Evolutionary conservation across 345 rosid genomes (phyloP), one percentile per base, ranked within the genome.

Genomic region (Erodium maritimum): DNA sequence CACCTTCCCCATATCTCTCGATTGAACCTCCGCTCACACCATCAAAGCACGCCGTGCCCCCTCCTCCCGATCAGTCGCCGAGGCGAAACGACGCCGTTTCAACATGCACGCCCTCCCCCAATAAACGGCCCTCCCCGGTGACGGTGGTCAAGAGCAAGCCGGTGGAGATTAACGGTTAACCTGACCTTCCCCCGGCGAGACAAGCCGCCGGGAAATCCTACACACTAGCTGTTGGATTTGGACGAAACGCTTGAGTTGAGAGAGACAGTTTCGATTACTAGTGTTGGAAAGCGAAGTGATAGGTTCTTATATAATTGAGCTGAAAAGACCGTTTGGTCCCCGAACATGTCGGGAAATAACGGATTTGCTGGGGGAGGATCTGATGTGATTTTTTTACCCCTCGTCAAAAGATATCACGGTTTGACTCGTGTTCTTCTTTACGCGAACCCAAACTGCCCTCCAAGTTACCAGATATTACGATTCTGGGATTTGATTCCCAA

Each of bases 1-100:
- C 70, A 75, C 74, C 68, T 62, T 81, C 60, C 85, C 91, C 96
- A 88, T 84, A n/a, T n/a, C n/a, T n/a, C n/a, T n/a, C n/a, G n/a
- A n/a, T 25, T 7, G 33, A 25, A 25, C 7, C 33, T 25, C 3
- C n/a, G 33, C 78, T 62, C 66, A 33, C 59, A 21, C 55, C 24
- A 54, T 20, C 63, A 23, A 19, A 52, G 13, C 52, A 5, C 13
- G 25, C 22, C 66, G 53, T 61, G 23, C 61, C 51, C 34, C 52
- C 60, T 21, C 50, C 54, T 5, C 45, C 60, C 23, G 48, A 21
- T 17, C 33, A 60, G 7, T 53, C 21, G 22, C 42, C 23, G 52
- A 12, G 56, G 17, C 52, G 53, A 65, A 46, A 48, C 56, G 54
- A 58, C 55, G 59, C 68, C 60, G 67, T 37, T 19, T 56, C 42